These are phyloP conservation scores for Cladosporium cucumerinum DNA, from an alignment of 2,329 filamentous ascomycete species.

Conservation along the genomic window DNA sequence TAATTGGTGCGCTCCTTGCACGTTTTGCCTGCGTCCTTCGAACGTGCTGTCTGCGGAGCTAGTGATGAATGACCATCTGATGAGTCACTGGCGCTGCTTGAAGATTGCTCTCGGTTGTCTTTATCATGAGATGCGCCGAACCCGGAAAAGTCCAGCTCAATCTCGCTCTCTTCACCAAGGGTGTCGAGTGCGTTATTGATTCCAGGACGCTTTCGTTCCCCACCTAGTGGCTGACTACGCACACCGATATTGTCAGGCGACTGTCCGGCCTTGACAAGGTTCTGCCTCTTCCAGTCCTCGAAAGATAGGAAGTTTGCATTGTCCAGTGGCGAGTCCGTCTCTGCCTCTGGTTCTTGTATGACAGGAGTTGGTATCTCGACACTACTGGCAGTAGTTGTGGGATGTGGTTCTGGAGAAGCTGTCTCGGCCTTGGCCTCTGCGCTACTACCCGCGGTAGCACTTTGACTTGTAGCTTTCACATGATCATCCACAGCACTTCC, in stretches of 20 bases:
- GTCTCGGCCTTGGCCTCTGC: neutral
- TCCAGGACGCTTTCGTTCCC: slow-evolving; percentile 50
- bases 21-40: slow-evolving; percentile 92
- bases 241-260: slow-evolving; percentile 63
- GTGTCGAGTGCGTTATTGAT: slow-evolving; percentile 70
- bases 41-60: slow-evolving; percentile 44
- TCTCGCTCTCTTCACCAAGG: slow-evolving; percentile 84
- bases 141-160: slow-evolving; percentile 67
- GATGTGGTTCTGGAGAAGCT: neutral
- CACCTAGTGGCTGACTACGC: slow-evolving; percentile 40
- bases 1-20: slow-evolving; percentile 98
- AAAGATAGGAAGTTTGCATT: slow-evolving; percentile 90
- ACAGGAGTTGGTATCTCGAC: slow-evolving; percentile 20
- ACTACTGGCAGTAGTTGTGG: neutral
- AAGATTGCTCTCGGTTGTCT: neutral
- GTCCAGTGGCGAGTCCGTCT: slow-evolving; percentile 64
- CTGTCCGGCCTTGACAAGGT: slow-evolving; percentile 80
- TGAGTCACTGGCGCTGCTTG: neutral
- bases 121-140: slow-evolving; percentile 45
- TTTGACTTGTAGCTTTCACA: neutral
- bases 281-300: slow-evolving; percentile 96
- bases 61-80: slow-evolving; percentile 38
- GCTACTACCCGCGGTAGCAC: neutral
- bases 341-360: slow-evolving; percentile 46
- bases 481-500: neutral